Base-by-base conservation (phyloP, 352 stramenopile genomes). In the Globisporangium apiculatum region DNA sequence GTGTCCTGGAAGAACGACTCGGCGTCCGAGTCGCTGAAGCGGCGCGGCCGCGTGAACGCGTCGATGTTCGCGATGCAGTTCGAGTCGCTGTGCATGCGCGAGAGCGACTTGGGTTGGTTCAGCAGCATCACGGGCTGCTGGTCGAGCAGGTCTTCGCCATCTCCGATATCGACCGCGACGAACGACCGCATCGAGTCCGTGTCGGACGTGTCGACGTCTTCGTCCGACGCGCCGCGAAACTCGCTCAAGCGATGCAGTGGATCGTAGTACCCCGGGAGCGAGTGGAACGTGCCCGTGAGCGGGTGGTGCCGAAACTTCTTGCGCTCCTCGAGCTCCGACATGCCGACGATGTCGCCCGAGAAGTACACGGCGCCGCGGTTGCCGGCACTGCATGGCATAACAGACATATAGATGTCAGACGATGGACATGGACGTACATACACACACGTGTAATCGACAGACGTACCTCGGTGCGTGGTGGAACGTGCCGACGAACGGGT, bases 271-370 rank as follows among this genome's bases (percentile, higher is more conserved):
- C 84, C 83, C 5, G 86, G 86, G 0, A 95, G 66, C 36, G 79
- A 87, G 64, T 95, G 86, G 69, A 95, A 95, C 35, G 87, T 92
- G 56, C 86, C 86, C 40, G 85, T 94, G 12, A 94, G 77, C 56
- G 86, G 86, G 63, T 95, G 76, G 60, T 95, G 83, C 9, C 85
- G 84, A 42, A 90, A 91, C 60, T 93, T 94, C 67, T 95, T 95
- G 58, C 83, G 84, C 66, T 95, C 83, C 64, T 95, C 84, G 10
- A 94, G 76, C 66, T 95, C 86, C 49, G 79, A 83, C 76, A 92
- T 91, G 62, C 83, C 79, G 38, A 95, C 83, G 47, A 95, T 94
- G 58, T 95, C 83, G 43, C 76, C 86, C 3, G 84, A 91, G 58
- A 95, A 95, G 66, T 94, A 95, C 49, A 89, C 75, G 14, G 86